Base-by-base conservation (phyloP, 345 rosid species). In the Raphanus raphanistrum region DNA sequence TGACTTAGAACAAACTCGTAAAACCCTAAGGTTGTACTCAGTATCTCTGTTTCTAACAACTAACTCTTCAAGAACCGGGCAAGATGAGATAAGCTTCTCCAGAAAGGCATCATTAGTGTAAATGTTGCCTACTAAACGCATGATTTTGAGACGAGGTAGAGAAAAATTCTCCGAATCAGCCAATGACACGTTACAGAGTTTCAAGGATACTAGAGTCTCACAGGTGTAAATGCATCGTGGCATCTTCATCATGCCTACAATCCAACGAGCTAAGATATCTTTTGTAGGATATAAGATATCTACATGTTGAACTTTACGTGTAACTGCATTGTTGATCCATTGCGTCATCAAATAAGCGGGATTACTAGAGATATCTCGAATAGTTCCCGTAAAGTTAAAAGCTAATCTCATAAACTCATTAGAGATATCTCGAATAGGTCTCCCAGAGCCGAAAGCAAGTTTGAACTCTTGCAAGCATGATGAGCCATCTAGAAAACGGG, bases 401-500 rank as follows among this genome's bases (percentile, higher is more conserved):
- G 43, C 2, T 2, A 36, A 36, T 8, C 10, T 36, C 43, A 8
- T 2, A 8, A 36, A 36, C 15, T 45, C 52, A 45, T 13, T 4
- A 45, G 16, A 12, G 16, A 45, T 45, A 45, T 45, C 6, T 50
- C 15, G 3, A 5, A 2, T 50, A 6, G 21, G 8, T 50, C 57
- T 50, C 57, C 57, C 21, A 50, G 21, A 50, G 57, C 0, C 57
- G 0, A n/a, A 50, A 59, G 33, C 33, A 59, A 59, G 33, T 27
- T 59, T 59, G 64, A 60, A 10, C 64, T 72, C 29, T 32, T 62
- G 21, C 8, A 73, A 63, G 35, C 70, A 50, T 48, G 63, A 73
- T 50, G 57, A 50, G 57, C 35, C 50, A 60, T 32, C 52, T 12
- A 76, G 26, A 52, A 5, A 52, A 3, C 6, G 58, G 26, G 58